These are phyloP conservation scores for Lycium ferocissimum DNA, from an alignment of 257 asterid species.

Conservation along the genomic window DNA sequence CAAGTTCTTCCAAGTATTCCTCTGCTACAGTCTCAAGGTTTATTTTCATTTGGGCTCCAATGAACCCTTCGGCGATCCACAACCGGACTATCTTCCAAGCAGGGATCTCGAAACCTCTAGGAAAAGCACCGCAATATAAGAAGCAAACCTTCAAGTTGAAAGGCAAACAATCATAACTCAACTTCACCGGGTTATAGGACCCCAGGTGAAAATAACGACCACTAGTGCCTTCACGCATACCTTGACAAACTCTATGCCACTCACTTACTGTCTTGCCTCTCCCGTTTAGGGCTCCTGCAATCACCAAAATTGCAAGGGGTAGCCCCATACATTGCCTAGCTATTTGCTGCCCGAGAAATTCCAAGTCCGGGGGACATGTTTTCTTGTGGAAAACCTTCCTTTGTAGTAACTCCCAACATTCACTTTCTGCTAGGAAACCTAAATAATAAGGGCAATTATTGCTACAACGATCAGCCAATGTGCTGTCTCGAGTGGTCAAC, in stretches of 20 bases:
- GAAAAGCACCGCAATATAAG: too few relatives aligned
- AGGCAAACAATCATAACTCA: slow-evolving; percentile 54
- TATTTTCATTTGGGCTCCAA: slow-evolving; percentile 14
- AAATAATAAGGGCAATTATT: slow-evolving; percentile 40
- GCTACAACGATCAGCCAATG: slow-evolving; percentile 41
- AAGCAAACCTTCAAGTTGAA: slow-evolving; percentile 49
- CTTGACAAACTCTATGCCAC: slow-evolving; percentile 33
- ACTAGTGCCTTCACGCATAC: slow-evolving; percentile 4
- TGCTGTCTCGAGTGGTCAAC: slow-evolving; percentile 48
- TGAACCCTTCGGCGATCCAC: slow-evolving; percentile 66
- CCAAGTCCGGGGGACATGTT: slow-evolving; percentile 28
- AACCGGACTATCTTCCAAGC: slow-evolving; percentile 41
- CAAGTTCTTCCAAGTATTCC: slow-evolving; percentile 44
- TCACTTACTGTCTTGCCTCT: neutral
- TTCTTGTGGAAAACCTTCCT: slow-evolving; percentile 43
- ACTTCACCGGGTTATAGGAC: slow-evolving; percentile 31
- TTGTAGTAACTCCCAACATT: slow-evolving; percentile 50
- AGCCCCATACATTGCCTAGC: slow-evolving; percentile 46
- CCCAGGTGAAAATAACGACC: neutral
- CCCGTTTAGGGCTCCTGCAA: slow-evolving; percentile 35
- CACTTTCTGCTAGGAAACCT: slow-evolving; percentile 23
- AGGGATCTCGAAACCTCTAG: slow-evolving; percentile 43
- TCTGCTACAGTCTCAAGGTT: slow-evolving; percentile 49
- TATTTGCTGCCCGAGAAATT: slow-evolving; percentile 30
- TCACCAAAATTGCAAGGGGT: slow-evolving; percentile 49